Evolutionary conservation across 352 stramenopile species (phyloP), one percentile per base, ranked within the genome.

Genomic region (Globisporangium sylvaticum): DNA sequence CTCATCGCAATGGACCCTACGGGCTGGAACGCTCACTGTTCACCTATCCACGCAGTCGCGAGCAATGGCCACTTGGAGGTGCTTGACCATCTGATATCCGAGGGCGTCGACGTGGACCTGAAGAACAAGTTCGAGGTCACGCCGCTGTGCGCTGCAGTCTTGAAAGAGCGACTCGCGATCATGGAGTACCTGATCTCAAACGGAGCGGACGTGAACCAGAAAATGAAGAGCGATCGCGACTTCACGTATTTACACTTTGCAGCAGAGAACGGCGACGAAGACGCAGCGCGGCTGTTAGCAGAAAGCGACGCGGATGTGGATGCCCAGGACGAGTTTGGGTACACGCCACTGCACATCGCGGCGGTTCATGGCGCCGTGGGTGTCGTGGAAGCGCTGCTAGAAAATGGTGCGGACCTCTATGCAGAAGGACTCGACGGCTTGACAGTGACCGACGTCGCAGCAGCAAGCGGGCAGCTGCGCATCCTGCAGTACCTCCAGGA

Each of bases 181-280:
- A 65, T 72, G 39, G 58, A 55, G 54, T 69, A 62, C 25, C 34
- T 72, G 27, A 48, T 72, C 20, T 27, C 56, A 12, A 72, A 72
- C 20, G 67, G 67, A 25, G 67, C 67, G 1, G 34, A 72, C 15
- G 67, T 72, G 42, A 61, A 70, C 54, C 34, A 58, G 32, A 58
- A 55, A 14, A 63, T 66, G 52, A 62, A 73, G 34, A 50, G 60
- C 6, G 68, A 69, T 31, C 66, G 53, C 14, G 48, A 59, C 14
- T 69, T 67, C 29, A 69, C 70, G n/a, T 62, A 67, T 31, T 63
- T 79, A 12, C 70, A 77, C 58, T 69, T 71, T 34, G 73, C 73
- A 3, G 65, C 67, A 6, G 73, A 79, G 62, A 77, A 73, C 61
- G 64, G 74, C 57, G 74, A 70, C 53, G 70, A 73, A 7, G 37